Conservation (phyloP, 2,329 filamentous ascomycete species). For the Penicillium paneum region DNA sequence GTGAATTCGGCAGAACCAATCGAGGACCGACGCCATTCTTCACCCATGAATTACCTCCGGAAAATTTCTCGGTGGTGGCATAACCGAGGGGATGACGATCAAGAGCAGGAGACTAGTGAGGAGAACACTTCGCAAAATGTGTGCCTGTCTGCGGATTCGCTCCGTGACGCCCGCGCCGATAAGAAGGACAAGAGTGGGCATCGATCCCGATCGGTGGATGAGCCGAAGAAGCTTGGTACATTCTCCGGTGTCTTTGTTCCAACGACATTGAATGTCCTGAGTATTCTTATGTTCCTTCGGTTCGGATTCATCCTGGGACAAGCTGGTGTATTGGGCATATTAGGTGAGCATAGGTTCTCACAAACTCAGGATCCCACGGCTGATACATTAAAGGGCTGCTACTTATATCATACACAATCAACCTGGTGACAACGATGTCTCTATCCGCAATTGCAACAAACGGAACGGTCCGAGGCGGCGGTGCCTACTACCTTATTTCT, state of each 20-base stretch:
- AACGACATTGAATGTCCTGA: constrained; percentile 83
- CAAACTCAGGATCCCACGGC: constrained; percentile 11
- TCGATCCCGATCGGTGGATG: constrained; percentile 26
- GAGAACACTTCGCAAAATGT: constrained; percentile 12
- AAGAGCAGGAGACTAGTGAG: constrained; percentile 4
- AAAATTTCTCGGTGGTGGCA: constrained; percentile 28
- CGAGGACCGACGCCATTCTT: constrained; percentile 19
- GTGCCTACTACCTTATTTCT: constrained; percentile 85
- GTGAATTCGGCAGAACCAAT: constrained; percentile 17
- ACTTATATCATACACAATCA: constrained; percentile 71
- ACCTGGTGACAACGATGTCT: constrained; percentile 80
- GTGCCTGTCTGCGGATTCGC: constrained; percentile 19
- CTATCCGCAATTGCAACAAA: constrained; percentile 88
- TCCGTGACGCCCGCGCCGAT: constrained; percentile 28
- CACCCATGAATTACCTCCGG: constrained; percentile 22
- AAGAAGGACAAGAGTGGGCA: constrained; percentile 33
- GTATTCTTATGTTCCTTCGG: constrained; percentile 87
- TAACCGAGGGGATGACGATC: constrained; percentile 8
- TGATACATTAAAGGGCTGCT: constrained; percentile 58
- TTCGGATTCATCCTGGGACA: constrained; percentile 84
- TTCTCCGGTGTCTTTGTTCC: constrained; percentile 82
- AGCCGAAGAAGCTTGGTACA: constrained; percentile 65
- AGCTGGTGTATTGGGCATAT: constrained; percentile 72
- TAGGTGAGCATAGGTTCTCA: constrained; percentile 54
- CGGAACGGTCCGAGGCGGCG: constrained; percentile 81